Evolutionary conservation across 2,329 filamentous ascomycete species (phyloP), one percentile per base, ranked within the genome.

Genomic region (Rhexocercosporidium sp.): DNA sequence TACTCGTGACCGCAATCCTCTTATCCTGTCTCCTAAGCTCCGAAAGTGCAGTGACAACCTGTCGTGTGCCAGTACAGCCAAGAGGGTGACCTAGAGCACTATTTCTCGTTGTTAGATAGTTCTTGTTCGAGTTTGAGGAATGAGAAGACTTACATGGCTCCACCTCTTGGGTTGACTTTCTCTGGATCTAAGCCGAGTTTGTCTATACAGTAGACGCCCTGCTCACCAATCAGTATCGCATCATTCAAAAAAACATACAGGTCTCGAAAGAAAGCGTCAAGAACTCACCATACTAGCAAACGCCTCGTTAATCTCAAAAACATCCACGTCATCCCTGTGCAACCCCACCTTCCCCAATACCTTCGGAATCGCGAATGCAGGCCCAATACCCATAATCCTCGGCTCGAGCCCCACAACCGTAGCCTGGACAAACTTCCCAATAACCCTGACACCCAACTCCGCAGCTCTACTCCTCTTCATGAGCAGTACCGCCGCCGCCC

Each of bases 271-370:
- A n/a, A 37, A 22, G 3, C 5, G 49, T 25, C 11, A 20, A 29
- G 41, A n/a, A 96, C 86, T 97, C 93, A 71, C 89, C 93, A 98
- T 98, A 66, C 92, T 95, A 53, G 95, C 95, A 80, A 98, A 98
- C 0, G 95, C 95, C 87, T 98, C 95, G 85, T 98, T 98, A 85
- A 98, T 97, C 87, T 98, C 95, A 78, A 88, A 97, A 77, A 98
- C 93, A 78, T 98, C 95, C 46, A 98, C 93, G 73, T 97, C 94
- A 63, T 95, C 90, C 80, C 89, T 91, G 77, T 83, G 83, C 74
- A 98, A 87, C 67, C 93, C 93, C 0, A 93, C 92, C 79, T 95
- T 94, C 77, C 91, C 86, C 62, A 97, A 88, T 6, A 93, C 93
- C 79, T 94, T 92, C 71, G 95, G 95, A 77, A 98, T 98, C 67